These are phyloP conservation scores for Fusarium verticillioides DNA, from an alignment of 2,329 filamentous ascomycete genomes.

Conservation along the genomic window DNA sequence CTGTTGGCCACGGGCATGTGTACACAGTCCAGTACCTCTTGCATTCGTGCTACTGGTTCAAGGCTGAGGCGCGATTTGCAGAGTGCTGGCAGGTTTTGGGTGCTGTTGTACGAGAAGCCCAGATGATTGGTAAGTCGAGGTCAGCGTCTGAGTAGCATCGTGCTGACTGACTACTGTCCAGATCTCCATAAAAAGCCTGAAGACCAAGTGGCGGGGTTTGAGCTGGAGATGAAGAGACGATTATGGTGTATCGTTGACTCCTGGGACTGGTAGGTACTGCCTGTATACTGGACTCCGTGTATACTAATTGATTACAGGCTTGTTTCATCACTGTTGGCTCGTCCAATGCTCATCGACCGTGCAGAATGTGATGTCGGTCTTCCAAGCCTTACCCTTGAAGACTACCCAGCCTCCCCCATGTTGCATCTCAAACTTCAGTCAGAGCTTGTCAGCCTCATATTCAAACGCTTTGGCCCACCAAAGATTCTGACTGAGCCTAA, in stretches of 20 bases:
- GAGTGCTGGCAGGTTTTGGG: slow-evolving; percentile 24
- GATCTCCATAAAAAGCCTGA: slow-evolving; percentile 16
- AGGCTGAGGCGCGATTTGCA: slow-evolving; percentile 19
- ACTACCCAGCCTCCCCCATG: slow-evolving; percentile 24
- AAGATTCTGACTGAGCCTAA: neutral
- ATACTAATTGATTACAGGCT: neutral
- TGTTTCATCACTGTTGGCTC: slow-evolving; percentile 5
- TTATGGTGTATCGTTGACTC: slow-evolving; percentile 26
- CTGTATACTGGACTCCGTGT: fast-evolving
- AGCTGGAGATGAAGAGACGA: slow-evolving; percentile 21
- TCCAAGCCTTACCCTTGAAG: slow-evolving; percentile 6
- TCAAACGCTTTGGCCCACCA: slow-evolving; percentile 12
- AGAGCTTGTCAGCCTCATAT: slow-evolving; percentile 19
- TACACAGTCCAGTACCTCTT: slow-evolving; percentile 15
- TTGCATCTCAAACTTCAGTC: slow-evolving; percentile 24
- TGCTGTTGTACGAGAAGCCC: slow-evolving; percentile 19
- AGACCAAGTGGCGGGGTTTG: slow-evolving; percentile 3
- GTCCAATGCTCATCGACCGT: slow-evolving; percentile 24
- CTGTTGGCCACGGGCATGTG: slow-evolving; percentile 12
- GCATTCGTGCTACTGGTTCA: slow-evolving; percentile 28
- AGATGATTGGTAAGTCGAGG: slow-evolving; percentile 12
- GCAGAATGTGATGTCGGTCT: slow-evolving; percentile 19
- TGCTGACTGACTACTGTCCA: fast-evolving
- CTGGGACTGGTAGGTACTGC: slow-evolving; percentile 8
- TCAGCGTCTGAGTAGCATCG: fast-evolving